Evolutionary conservation across 2,329 filamentous ascomycete genomes (phyloP), one percentile per base, ranked within the genome.

Genomic region (Sporothrix pseudoabietina): DNA sequence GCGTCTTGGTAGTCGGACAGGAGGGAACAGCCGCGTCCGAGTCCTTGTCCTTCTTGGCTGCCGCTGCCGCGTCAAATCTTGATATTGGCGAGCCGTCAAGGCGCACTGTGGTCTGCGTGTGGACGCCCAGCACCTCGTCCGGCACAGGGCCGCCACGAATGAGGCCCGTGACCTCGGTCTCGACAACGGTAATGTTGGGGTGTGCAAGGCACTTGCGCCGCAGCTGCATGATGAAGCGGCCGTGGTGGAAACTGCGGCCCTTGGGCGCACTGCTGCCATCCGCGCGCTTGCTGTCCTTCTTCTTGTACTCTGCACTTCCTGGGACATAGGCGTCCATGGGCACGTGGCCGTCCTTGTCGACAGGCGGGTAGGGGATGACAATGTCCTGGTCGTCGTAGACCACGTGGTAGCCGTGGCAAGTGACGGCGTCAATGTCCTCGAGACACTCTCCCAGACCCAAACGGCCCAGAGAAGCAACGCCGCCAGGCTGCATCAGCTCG

Each of bases 401-500:
- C 75, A 98, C 91, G 80, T 95, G 91, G 84, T 98, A 98, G 68
- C 96, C 96, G 76, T 91, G 86, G 78, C 93, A 94, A 30, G 89
- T 87, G 65, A 97, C 87, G 4, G 94, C 90, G 80, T 99, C 96
- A 78, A 99, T 98, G 73, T 84, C 92, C 74, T 98, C 94, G 74
- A 98, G 83, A 80, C 94, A 97, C 78, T 94, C 89, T 72, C 85
- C 86, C 76, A 99, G 83, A 2, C 96, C 96, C 69, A 99, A 85
- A 80, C 92, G 89, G 79, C 90, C 87, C 78, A 99, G 85, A 8
- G 96, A 92, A 71, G 89, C 85, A 47, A 97, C 90, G 69, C 96
- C 96, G 69, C 96, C 96, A 0, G 96, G 96, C 82, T 99, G 96
- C 78, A 99, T 85, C 76, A 99, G 84, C 84, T 99, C 96, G 78